These are phyloP conservation scores for Trichosporon coremiiforme DNA, from an alignment of 1,284 basidiomycete genomes.

Conservation along the genomic window DNA sequence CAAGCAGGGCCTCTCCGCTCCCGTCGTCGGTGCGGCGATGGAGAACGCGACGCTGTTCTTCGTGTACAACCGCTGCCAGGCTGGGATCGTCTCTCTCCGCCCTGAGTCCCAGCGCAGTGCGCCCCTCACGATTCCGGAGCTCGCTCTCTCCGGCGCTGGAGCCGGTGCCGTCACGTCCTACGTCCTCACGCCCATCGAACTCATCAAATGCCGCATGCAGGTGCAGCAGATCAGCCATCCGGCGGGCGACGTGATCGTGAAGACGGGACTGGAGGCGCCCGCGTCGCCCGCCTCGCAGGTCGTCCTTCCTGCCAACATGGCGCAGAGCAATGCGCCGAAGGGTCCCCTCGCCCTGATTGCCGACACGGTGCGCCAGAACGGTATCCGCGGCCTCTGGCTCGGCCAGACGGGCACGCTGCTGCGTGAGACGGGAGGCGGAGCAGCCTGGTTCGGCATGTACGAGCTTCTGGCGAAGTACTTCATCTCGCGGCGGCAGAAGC, in stretches of 20 bases:
- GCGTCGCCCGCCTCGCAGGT: constrained; percentile 35
- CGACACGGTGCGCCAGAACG: constrained; percentile 66
- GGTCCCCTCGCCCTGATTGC: constrained; percentile 73
- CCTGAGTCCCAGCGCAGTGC: constrained; percentile 43
- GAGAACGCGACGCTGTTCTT: constrained; percentile 89
- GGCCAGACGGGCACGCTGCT: constrained; percentile 83
- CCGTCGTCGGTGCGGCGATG: constrained; percentile 83
- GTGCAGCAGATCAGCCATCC: constrained; percentile 73
- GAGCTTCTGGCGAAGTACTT: constrained; percentile 69
- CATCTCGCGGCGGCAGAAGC: constrained; percentile 57
- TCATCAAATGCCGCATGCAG: constrained; percentile 94
- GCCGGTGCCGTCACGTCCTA: constrained; percentile 81
- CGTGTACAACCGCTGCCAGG: constrained; percentile 80
- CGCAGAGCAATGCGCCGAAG: constrained; percentile 51
- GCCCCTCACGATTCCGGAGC: constrained; percentile 65
- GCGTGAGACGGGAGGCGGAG: constrained; percentile 81
- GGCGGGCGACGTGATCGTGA: constrained; percentile 21
- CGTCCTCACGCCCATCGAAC: constrained; percentile 83
- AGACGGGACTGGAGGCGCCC: constrained; percentile 35
- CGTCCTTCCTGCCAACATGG: constrained; percentile 29
- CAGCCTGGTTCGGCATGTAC: constrained; percentile 86
- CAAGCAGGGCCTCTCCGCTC: constrained; percentile 77
- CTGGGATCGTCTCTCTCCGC: constrained; percentile 60
- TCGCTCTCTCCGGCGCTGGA: constrained; percentile 73
- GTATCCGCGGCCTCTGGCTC: constrained; percentile 78